Conservation (phyloP, 2,329 filamentous ascomycete genomes). For the Claviceps cyperi region DNA sequence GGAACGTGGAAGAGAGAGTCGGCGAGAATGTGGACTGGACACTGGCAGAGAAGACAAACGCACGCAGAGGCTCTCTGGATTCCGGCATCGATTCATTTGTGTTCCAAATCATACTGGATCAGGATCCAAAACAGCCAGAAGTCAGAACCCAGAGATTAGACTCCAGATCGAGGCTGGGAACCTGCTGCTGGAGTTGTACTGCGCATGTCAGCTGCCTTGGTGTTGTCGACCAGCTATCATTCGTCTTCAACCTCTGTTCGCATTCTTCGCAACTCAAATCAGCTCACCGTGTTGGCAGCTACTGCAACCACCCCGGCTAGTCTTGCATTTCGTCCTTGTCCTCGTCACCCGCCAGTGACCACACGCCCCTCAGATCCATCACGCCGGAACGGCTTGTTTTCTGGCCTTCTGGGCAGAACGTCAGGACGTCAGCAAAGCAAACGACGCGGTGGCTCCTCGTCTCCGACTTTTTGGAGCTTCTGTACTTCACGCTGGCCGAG, state of each 20-base stretch:
- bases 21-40: no score
- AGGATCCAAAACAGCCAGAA: no score
- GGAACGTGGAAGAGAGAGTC: no score
- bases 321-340: not conserved
- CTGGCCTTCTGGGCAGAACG: not conserved
- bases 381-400: not conserved
- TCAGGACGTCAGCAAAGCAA: no score
- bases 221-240: not conserved
- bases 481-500: not conserved
- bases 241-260: not conserved
- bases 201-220: not conserved
- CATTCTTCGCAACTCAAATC: not conserved
- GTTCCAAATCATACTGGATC: no score
- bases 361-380: not conserved
- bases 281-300: conserved; percentile 1
- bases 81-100: no score
- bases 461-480: not conserved
- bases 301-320: conserved; percentile 2
- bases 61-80: no score
- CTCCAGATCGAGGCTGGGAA: no score
- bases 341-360: not conserved
- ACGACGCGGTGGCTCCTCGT: no score
- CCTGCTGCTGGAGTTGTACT: not conserved
- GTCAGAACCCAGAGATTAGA: no score
- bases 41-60: no score